Base-by-base conservation (phyloP, 306 rosid species). In the Vigna nakashimae region DNA sequence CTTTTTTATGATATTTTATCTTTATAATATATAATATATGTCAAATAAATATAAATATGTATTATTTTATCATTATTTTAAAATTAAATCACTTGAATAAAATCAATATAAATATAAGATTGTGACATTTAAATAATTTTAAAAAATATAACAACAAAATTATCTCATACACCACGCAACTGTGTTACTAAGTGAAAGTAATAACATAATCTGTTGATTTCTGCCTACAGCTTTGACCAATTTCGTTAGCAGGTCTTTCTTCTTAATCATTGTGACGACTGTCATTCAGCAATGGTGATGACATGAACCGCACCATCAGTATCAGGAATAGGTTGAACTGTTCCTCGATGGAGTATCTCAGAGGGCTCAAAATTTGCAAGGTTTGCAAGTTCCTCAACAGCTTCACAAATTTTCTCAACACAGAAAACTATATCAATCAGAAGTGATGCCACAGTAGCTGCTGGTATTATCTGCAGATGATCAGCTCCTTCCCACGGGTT, bases 391-490 rank as follows among this genome's bases (percentile, higher is more conserved):
- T 80, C 87, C 0, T 80, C 73, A 57, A 86, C 76, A n/a, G 74
- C 77, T 64, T 86, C 38, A 64, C 73, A 81, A 30, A 86, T 80
- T 18, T 69, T 65, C 60, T 83, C 77, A 14, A 69, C 73, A 42
- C 83, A 63, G 55, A 53, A 43, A 38, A 86, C 82, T 50, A 71
- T 28, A 40, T 83, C 89, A 65, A 77, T 80, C 38, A 83, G 80
- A 1, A 86, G 50, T 32, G 80, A 80, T 14, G 87, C 84, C 17
- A 85, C 80, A 2, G 91, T 56, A 1, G 81, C 67, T 9, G 53
- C 69, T 0, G 85, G 80, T 14, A 85, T 64, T 63, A 82, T 57
- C 68, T 74, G 84, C 2, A 75, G 22, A 2, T 74, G 75, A 22
- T 76, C 74, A 18, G 71, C 66, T 18, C 73, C 84, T 77, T 77